Base-by-base conservation (phyloP, 768 basidiomycete genomes). In the Daedalea quercina region DNA sequence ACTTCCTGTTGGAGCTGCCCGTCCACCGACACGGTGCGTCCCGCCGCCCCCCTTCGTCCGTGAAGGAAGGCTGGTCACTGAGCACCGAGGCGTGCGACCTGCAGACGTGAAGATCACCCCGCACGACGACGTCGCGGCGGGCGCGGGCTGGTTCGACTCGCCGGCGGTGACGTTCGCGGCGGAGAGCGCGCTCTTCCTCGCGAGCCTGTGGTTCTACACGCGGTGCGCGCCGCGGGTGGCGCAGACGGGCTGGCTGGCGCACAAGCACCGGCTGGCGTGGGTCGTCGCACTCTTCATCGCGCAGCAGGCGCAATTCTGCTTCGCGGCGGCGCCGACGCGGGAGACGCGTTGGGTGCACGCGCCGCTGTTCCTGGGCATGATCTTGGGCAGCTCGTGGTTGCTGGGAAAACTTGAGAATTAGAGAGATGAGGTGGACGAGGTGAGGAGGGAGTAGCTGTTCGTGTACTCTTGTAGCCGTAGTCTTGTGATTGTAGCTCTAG, bases 1-100 rank as follows among this genome's bases (percentile, higher is more conserved):
- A 67, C 47, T 67, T 67, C 60, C 52, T 68, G 17, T 53, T 67
- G n/a, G 63, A 67, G 47, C 56, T 60, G 60, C 62, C 66, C 1
- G 57, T 61, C 11, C 68, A 67, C 51, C 65, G 66, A 20, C 19
- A 56, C 19, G 61, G 65, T 60, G 25, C n/a, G 56, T 53, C 6
- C 17, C 13, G 26, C 20, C 15, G 7, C 11, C 15, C 12, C 44
- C 24, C 40, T 51, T 11, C 41, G 28, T 34, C n/a, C 26, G n/a
- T n/a, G n/a, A n/a, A n/a, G n/a, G n/a, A n/a, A n/a, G n/a, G n/a
- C n/a, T n/a, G n/a, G n/a, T n/a, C n/a, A n/a, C n/a, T n/a, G n/a
- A n/a, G n/a, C n/a, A n/a, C n/a, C n/a, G n/a, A 11, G 23, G 24
- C 22, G 17, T n/a, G 45, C 13, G 19, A 24, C 13, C 13, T 46